Evolutionary conservation across 2,329 filamentous ascomycete species (phyloP).

Genomic region (Talaromyces atroroseus): DNA sequence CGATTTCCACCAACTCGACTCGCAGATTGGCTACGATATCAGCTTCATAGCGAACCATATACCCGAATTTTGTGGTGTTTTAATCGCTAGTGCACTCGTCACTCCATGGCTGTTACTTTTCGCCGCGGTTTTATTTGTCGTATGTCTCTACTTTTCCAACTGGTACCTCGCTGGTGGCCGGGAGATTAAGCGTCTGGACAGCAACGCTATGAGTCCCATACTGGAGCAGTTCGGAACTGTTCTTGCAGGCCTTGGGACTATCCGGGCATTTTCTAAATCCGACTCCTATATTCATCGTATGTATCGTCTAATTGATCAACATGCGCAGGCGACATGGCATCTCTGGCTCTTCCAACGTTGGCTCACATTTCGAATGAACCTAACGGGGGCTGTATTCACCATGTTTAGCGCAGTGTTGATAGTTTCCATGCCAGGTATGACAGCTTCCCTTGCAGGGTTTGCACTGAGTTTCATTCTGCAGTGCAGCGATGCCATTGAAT

Average conservation of each 20-base stretch:
- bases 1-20: slow-evolving; percentile 71
- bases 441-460: slow-evolving; percentile 68
- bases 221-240: slow-evolving; percentile 74
- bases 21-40: slow-evolving; percentile 58
- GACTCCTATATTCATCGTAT: slow-evolving; percentile 64
- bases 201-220: slow-evolving; percentile 68
- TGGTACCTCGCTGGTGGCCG: slow-evolving; percentile 64
- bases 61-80: slow-evolving; percentile 59
- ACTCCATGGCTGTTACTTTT: slow-evolving; percentile 62
- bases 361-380: slow-evolving; percentile 67
- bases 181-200: slow-evolving; percentile 71
- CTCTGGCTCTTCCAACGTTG: slow-evolving; percentile 70
- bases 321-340: slow-evolving; percentile 61
- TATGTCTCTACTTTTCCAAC: slow-evolving; percentile 54
- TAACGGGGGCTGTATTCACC: slow-evolving; percentile 65
- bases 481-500: slow-evolving; percentile 60
- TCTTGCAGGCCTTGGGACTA: slow-evolving; percentile 66
- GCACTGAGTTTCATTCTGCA: slow-evolving; percentile 67
- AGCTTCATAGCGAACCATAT: slow-evolving; percentile 55
- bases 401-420: slow-evolving; percentile 61
- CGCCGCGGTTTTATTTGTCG: slow-evolving; percentile 52
- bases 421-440: slow-evolving; percentile 55
- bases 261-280: slow-evolving; percentile 67
- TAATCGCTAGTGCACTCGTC: slow-evolving; percentile 62
- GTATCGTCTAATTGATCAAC: slow-evolving; percentile 63